Evolutionary conservation across 2,329 filamentous ascomycete species (phyloP), one percentile per base, ranked within the genome.

Genomic region (Chaetomium sp.): DNA sequence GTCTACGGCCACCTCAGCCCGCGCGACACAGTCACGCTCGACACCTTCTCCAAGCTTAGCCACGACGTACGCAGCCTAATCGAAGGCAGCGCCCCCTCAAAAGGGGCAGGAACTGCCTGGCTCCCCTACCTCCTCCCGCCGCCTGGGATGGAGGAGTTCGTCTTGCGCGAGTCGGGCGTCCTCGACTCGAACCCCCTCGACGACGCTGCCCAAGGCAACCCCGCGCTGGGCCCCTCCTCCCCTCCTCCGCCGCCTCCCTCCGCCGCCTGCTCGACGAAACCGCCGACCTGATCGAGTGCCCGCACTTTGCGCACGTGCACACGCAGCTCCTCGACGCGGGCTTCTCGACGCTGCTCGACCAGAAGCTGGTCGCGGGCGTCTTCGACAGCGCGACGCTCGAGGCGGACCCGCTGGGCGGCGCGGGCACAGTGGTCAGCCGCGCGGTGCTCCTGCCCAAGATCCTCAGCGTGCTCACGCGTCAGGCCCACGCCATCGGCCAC

Each of bases 201-300:
- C 53, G 16, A 21, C 56, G 21, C n/a, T 8, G 8, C 27, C 56
- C 38, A 13, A 63, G 10, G 62, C 71, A 19, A 67, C 70, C 31
- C 75, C 16, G 65, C 76, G 3, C 70, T 78, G 13, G 81, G 84
- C n/a, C 38, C 62, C 4, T 63, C 71, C 16, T 68, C 71, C 72
- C 80, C 2, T 72, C 79, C n/a, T 82, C 84, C n/a, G 75, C 82
- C 12, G 75, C 78, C 7, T 85, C 88, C 1, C 85, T 99, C 63
- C 88, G 94, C 63, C 89, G 91, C 64, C 85, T 99, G 23, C 85
- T 99, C 1, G 94, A 99, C 75, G 95, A 99, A 80, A 98, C 95
- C 1, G 91, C 94, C 47, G 95, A 99, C 75, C 85, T 99, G 27
- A 89, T 98, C 74, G 95, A 99, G 74, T 97, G 95, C 1, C 95